These are phyloP conservation scores for Geranium incanum DNA, from an alignment of 441 rosid genomes.

Conservation along the genomic window DNA sequence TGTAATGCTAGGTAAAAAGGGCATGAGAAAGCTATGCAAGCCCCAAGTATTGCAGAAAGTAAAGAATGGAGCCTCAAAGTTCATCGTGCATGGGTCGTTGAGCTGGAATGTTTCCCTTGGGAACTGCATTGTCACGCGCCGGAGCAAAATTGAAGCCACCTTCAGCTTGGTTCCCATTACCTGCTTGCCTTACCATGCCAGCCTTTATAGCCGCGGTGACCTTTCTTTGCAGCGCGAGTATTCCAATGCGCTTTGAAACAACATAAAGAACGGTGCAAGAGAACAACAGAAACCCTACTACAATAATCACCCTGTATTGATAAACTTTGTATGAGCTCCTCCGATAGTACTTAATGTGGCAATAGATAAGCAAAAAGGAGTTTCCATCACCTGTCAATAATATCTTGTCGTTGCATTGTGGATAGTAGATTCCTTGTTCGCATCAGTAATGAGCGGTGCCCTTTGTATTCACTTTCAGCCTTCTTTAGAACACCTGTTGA, in stretches of 20 bases:
- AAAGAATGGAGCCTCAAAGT: slow-evolving; percentile 38
- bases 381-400: slow-evolving; percentile 52
- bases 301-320: slow-evolving; percentile 52
- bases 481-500: slow-evolving; percentile 67
- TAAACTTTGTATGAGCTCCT: slow-evolving; percentile 19
- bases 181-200: slow-evolving; percentile 48
- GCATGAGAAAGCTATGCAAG: neutral
- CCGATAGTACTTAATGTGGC: neutral
- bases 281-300: slow-evolving; percentile 55
- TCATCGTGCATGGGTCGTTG: slow-evolving; percentile 54
- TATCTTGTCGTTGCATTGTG: slow-evolving; percentile 88
- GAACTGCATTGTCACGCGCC: slow-evolving; percentile 36
- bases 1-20: neutral
- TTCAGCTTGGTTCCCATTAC: slow-evolving; percentile 27
- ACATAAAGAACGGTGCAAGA: slow-evolving; percentile 69
- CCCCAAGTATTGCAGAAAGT: neutral
- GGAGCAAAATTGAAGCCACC: slow-evolving; percentile 36
- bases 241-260: slow-evolving; percentile 69
- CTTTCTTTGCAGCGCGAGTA: slow-evolving; percentile 63
- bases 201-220: slow-evolving; percentile 72
- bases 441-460: slow-evolving; percentile 69
- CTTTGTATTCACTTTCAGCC: slow-evolving; percentile 93
- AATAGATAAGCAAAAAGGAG: neutral
- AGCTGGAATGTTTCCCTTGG: slow-evolving; percentile 30
- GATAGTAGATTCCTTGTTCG: slow-evolving; percentile 84